Percentiles rank a stretch among this genome's conserved stretches.
Evolutionary conservation across 768 basidiomycete species (phyloP).

Genomic region (Calocera viscosa): DNA sequence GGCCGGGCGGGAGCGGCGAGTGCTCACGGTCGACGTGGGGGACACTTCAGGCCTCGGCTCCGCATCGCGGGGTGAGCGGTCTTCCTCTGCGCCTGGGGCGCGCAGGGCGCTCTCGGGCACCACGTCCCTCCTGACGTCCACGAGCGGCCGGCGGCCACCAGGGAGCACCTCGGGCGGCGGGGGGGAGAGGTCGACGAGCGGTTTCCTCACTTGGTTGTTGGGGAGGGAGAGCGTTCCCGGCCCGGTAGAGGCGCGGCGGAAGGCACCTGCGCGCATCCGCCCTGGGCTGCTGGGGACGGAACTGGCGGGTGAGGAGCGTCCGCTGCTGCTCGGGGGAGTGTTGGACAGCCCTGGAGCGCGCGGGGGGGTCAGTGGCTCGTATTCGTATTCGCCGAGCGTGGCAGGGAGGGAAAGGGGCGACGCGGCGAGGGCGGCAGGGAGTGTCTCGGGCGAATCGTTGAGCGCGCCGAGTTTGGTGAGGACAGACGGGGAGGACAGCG

Average conservation of each 20-base stretch:
- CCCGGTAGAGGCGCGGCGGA: background rate
- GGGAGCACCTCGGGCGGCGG: background rate
- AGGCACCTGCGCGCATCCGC: background rate
- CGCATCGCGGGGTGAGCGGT: background rate
- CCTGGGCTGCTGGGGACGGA: conserved; percentile 4
- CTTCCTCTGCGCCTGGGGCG: background rate
- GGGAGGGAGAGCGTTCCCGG: background rate
- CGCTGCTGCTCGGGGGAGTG: background rate
- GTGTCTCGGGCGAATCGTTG: background rate
- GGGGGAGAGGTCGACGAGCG: background rate
- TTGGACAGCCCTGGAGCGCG: background rate
- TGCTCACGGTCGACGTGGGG: background rate
- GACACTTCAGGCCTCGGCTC: background rate
- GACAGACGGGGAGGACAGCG: background rate
- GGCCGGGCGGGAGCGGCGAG: background rate
- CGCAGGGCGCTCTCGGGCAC: background rate
- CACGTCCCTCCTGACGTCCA: background rate
- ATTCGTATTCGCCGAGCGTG: background rate
- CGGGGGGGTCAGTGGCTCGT: background rate
- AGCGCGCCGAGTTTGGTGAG: background rate
- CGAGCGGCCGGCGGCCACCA: background rate
- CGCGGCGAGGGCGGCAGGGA: background rate
- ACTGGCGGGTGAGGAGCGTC: background rate
- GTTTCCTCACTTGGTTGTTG: background rate
- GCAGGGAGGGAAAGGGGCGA: background rate